Conservation (phyloP, 169 alveolate species). For the Besnoitia besnoiti region DNA sequence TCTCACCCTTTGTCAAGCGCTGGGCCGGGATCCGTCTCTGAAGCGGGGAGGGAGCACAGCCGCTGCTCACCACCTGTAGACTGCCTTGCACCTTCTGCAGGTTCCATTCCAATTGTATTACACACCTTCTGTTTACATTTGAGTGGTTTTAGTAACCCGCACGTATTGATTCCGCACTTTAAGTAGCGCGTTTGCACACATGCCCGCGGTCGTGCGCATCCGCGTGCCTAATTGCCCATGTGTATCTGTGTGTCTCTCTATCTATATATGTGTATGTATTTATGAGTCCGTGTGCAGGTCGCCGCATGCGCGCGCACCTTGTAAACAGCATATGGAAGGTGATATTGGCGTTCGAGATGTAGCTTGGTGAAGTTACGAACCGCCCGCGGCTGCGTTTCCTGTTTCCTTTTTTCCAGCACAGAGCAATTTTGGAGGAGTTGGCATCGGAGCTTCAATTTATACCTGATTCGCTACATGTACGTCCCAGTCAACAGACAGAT, state of each 20-base stretch:
- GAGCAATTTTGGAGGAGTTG: constrained; percentile 84
- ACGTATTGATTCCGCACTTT: background rate
- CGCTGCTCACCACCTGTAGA: no score
- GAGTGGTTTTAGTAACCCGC: background rate
- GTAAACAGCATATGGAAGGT: no score
- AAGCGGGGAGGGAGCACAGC: no score
- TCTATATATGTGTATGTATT: background rate
- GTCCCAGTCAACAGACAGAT: constrained; percentile 83
- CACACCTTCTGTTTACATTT: background rate
- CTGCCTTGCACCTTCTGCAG: no score
- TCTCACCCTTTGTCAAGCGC: no score
- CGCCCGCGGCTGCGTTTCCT: background rate
- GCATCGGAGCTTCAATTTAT: constrained; percentile 84
- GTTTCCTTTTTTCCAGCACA: constrained; percentile 1
- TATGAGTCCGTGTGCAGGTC: no score
- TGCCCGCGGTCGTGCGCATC: no score
- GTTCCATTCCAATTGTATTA: no score
- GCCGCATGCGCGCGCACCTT: no score
- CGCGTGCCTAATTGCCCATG: background rate
- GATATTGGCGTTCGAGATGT: no score
- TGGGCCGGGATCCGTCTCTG: background rate
- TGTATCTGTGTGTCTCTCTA: background rate
- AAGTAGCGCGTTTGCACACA: background rate
- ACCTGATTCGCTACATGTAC: constrained; percentile 81
- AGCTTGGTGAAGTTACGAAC: background rate